Base-by-base conservation (phyloP, 352 stramenopile species). In the Halophytophthora batemanensis region DNA sequence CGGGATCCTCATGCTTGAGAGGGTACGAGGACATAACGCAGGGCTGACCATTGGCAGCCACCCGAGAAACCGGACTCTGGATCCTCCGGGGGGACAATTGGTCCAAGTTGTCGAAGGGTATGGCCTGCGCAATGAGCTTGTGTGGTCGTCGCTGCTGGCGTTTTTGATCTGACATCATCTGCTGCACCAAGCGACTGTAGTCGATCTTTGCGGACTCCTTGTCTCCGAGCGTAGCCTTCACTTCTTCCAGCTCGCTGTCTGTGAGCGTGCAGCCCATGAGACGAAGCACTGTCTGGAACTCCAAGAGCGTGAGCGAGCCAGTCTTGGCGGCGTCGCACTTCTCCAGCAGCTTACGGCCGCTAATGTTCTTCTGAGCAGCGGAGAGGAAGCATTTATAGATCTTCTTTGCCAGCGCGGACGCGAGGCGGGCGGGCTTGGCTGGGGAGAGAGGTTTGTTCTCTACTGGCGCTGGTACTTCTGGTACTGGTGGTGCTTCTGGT, bases 281-380 rank as follows among this genome's bases (percentile, higher is more conserved):
- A 1, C 82, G 75, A n/a, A 93, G 54, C 2, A 93, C 77, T 0
- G 79, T 90, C 52, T 87, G 72, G 34, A 90, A 82, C 50, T 93
- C 82, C 14, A 86, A 51, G 23, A 86, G 34, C 3, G 76, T 83
- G 1, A 90, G 74, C 3, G 68, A 53, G 4, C 82, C 82, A 0
- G 66, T 81, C 34, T 63, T 72, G 14, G 68, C 56, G 6, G 54
- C 48, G 51, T 93, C 82, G 48, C 77, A 90, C 35, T 87, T 87
- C 56, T 93, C 76, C 3, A 93, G 60, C 4, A 93, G 55, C 23
- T 76, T 82, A 37, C 72, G 63, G 3, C 79, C 82, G 18, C 81
- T 93, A 41, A 93, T 76, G 48, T 93, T 90, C 19, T 77, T 62
- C 35, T 93, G 79, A 2, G 82, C 82, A 17, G 79, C 79, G 17